Conservation (phyloP, 2,329 filamentous ascomycete genomes). For the Lizonia empirigonia region DNA sequence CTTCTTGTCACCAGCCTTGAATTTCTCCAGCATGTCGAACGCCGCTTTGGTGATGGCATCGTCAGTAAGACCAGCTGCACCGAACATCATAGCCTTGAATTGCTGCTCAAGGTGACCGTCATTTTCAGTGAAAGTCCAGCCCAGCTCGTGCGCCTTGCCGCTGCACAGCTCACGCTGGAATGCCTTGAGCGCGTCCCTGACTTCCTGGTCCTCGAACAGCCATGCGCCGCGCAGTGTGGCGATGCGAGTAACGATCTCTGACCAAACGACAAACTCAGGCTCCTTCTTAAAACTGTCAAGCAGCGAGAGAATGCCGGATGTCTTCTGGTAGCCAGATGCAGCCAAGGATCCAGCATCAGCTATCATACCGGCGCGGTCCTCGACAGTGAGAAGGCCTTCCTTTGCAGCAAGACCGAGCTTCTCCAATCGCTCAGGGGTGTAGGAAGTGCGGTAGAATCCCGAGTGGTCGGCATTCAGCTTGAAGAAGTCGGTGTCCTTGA, state of each 20-base stretch:
- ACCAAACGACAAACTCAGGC: constrained; percentile 92
- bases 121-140: constrained; percentile 83
- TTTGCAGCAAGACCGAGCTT: constrained; percentile 90
- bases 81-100: constrained; percentile 92
- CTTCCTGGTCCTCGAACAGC: constrained; percentile 80
- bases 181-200: constrained; percentile 76
- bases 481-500: constrained; percentile 85
- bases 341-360: constrained; percentile 90
- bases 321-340: constrained; percentile 90
- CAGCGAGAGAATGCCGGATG: constrained; percentile 83
- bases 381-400: constrained; percentile 77
- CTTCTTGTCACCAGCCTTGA: constrained; percentile 74
- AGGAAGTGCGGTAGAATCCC: constrained; percentile 88
- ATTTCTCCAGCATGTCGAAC: constrained; percentile 89
- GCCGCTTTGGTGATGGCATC: constrained; percentile 77
- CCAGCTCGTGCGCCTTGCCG: constrained; percentile 81
- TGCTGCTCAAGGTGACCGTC: constrained; percentile 92
- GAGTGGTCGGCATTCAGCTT: constrained; percentile 97
- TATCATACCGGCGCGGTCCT: constrained; percentile 91
- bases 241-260: constrained; percentile 82
- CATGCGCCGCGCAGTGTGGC: constrained; percentile 81
- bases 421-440: constrained; percentile 78
- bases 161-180: constrained; percentile 82
- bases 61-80: constrained; percentile 79
- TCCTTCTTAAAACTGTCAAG: constrained; percentile 83